Conservation (phyloP, 2,329 filamentous ascomycete species). For the Cladosporium austrohemisphaericum region DNA sequence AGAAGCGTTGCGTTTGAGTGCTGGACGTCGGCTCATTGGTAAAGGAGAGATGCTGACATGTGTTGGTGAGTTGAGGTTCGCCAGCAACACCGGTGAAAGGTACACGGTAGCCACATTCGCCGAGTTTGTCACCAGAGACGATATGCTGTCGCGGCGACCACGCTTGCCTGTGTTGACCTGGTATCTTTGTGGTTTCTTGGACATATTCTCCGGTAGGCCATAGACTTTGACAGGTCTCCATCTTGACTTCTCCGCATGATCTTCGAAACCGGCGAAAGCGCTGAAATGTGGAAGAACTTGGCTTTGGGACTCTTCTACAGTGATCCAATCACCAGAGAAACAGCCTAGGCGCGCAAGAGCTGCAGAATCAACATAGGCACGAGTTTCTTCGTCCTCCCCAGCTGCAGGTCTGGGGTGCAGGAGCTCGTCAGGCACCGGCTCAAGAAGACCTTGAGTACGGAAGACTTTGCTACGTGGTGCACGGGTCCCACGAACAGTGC, state of each 20-base stretch:
- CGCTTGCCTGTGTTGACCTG: conserved; percentile 47
- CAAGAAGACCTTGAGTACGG: conserved; percentile 73
- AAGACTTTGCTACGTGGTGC: conserved; percentile 71
- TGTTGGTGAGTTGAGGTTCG: conserved; percentile 75
- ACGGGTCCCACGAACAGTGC: conserved; percentile 68
- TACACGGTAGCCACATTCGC: conserved; percentile 64
- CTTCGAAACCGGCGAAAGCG: conserved; percentile 63
- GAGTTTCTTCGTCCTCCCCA: conserved; percentile 82
- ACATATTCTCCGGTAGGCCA: conserved; percentile 72
- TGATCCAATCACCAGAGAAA: conserved; percentile 97
- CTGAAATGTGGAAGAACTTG: conserved; percentile 65
- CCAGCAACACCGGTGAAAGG: conserved; percentile 78
- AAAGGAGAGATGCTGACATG: conserved; percentile 76
- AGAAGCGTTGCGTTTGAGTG: conserved; percentile 39
- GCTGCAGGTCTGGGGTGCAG: conserved; percentile 78
- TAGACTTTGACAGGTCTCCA: conserved; percentile 89
- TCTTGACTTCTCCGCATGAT: conserved; percentile 58
- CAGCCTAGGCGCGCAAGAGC: conserved; percentile 86
- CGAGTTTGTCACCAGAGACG: conserved; percentile 43
- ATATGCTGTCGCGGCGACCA: conserved; percentile 53
- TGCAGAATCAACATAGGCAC: conserved; percentile 85
- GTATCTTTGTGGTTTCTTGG: conserved; percentile 52
- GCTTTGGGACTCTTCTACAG: conserved; percentile 72
- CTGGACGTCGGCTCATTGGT: conserved; percentile 29
- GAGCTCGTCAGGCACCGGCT: conserved; percentile 68